Base-by-base conservation (phyloP, 768 basidiomycete species). In the Phanerodontia chrysosporium region DNA sequence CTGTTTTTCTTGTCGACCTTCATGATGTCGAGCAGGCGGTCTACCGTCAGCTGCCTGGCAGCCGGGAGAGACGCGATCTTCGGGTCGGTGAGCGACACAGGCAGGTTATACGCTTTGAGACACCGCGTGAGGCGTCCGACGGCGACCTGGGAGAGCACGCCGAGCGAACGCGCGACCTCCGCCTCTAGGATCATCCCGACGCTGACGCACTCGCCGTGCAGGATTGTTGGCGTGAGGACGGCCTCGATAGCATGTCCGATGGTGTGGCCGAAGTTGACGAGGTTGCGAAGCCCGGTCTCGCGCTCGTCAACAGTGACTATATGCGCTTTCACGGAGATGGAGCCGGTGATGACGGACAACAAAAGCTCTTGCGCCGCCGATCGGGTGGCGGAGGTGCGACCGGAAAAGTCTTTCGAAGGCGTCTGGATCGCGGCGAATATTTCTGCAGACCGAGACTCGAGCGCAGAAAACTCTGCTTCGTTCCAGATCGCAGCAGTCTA, bases 401-500 rank as follows among this genome's bases (percentile, higher is more conserved):
- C 83, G 10, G 84, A 77, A 69, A 75, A 67, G 74, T 85, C 74
- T 49, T 74, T 58, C 58, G 89, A 88, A 2, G 86, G 85, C 1
- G 86, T 81, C 64, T 86, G 84, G 58, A 97, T 90, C 18, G 95
- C 95, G 16, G 86, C 78, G 73, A 91, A 85, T 62, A 98, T 95
- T 69, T 92, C 90, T 27, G 83, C 82, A 1, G 92, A 85, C 46
- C 86, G 84, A 1, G 90, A 87, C 71, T 99, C 97, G 61, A 99
- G 85, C 30, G 86, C 81, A 35, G 86, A 81, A 67, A 99, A 99
- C 67, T 95, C 93, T 62, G 76, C 73, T 66, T 92, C 95, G 72
- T 92, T 85, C 96, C 96, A 98, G 67, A 98, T 98, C n/a, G 95
- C 97, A 5, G 97, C 96, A 25, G 97, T 99, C 96, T 96, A 69